Base-by-base conservation (phyloP, 2,329 filamentous ascomycete species). In the Penicillium decumbens region DNA sequence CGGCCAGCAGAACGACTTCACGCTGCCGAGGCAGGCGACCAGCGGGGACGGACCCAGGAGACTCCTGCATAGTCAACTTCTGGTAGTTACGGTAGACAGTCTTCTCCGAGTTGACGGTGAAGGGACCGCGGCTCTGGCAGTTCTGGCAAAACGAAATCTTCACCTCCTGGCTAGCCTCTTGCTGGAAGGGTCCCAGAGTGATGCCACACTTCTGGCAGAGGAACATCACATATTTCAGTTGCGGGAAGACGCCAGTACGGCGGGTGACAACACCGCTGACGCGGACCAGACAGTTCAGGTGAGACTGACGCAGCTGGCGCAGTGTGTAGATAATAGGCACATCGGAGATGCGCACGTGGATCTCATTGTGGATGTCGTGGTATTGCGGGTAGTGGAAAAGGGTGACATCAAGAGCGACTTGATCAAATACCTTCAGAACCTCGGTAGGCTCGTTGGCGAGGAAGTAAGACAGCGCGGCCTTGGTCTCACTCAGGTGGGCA, bases 81-180 rank as follows among this genome's bases (percentile, higher is more conserved):
- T 98, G 93, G 73, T 96, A 98, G 72, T 98, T 98, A 55, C 93
- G 87, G 74, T 98, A 98, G 13, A 98, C 88, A 0, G 93, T 98
- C 77, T 95, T 95, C 69, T 97, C 93, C 3, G 90, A 93, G 74
- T 97, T 97, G 58, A 98, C 77, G 0, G 86, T 95, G 66, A 98
- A 98, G 0, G 93, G 95, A 0, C 93, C 93, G 35, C 89, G 85
- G 33, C 89, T 95, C 73, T 97, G 92, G 73, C 93, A 98, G 68
- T 88, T 93, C 67, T 96, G 92, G 68, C 93, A 98, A 76, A 88
- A 98, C 0, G 88, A 89, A 61, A 98, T 89, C 73, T 92, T 95
- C 66, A 98, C 91, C 71, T 98, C 93, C 38, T 91, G 85, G 54
- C 93, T 95, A 37, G 92, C 93, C 74, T 98, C 93, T 65, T 98